phyloP scores from a whole-genome alignment of 163 green algal genomes.

The Scenedesmus sp. region DNA sequence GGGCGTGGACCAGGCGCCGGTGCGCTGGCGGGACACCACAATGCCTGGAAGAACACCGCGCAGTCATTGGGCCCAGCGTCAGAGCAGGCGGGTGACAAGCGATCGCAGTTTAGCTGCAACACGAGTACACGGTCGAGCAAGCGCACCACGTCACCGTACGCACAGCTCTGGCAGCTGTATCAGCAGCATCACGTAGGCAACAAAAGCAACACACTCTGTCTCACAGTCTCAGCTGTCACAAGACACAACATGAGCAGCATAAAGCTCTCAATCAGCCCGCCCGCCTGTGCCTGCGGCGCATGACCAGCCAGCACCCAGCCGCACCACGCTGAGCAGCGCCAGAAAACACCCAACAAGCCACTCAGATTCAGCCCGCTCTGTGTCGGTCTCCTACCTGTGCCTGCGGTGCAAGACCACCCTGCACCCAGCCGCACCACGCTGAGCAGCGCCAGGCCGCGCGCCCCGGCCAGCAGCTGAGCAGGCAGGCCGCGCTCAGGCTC shows the following conservation, averaged over 20 bases:
- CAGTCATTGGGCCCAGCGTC: not conserved
- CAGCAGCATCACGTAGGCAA: not conserved
- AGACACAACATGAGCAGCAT: too few species aligned
- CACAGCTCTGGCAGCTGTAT: not conserved
- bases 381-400: slow-evolving; percentile 27
- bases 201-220: too few species aligned
- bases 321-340: slow-evolving; percentile 66
- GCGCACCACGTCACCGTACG: too few species aligned
- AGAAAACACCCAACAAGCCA: slow-evolving; percentile 42
- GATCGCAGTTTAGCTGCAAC: too few species aligned
- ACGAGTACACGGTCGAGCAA: too few species aligned
- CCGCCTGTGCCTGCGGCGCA: slow-evolving; percentile 56
- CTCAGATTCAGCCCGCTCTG: not conserved
- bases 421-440: slow-evolving; percentile 67
- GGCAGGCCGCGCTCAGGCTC: slow-evolving; percentile 69
- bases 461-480: slow-evolving; percentile 63
- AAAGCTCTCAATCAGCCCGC: too few species aligned
- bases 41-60: not conserved
- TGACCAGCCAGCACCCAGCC: slow-evolving; percentile 66
- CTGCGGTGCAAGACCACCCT: slow-evolving; percentile 64
- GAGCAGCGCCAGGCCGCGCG: slow-evolving; percentile 72
- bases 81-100: too few species aligned
- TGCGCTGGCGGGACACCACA: slow-evolving; percentile 12
- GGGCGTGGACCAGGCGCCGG: not conserved
- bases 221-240: too few species aligned